These are phyloP conservation scores for Fusarium nisikadoi DNA, from an alignment of 2,329 filamentous ascomycete genomes.

Conservation along the genomic window DNA sequence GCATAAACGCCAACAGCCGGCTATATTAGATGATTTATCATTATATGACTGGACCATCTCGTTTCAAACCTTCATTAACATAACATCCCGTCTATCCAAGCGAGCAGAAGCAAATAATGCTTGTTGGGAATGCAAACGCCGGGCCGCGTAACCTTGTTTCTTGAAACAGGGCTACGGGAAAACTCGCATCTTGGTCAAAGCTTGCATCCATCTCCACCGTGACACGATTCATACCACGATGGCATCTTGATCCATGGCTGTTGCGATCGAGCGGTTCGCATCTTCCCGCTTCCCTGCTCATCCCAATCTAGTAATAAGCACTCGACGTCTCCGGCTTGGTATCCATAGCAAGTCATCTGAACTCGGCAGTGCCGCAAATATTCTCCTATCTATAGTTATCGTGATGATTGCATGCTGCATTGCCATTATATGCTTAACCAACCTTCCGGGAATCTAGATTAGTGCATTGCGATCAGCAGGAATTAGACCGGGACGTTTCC, in stretches of 20 bases:
- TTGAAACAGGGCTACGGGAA: slow-evolving; percentile 12
- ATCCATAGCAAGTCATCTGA: background rate
- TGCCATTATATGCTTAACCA: slow-evolving; percentile 9
- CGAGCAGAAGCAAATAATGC: background rate
- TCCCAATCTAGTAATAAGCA: background rate
- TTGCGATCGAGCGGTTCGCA: background rate
- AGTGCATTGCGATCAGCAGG: background rate
- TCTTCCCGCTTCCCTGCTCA: background rate
- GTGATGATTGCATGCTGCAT: background rate
- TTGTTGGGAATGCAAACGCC: background rate
- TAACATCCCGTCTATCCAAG: background rate
- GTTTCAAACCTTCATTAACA: background rate
- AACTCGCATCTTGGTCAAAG: slow-evolving; percentile 2
- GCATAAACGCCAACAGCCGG: background rate
- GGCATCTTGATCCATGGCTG: slow-evolving; percentile 7
- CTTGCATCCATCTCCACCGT: background rate
- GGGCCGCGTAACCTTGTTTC: slow-evolving; percentile 8
- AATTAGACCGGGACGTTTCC: slow-evolving; percentile 1
- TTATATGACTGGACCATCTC: background rate
- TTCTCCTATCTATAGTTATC: background rate
- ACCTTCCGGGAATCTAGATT: background rate
- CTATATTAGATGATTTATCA: background rate
- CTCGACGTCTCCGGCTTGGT: background rate
- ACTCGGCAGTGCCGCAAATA: slow-evolving; percentile 1
- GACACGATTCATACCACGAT: background rate